Evolutionary conservation across 2,329 filamentous ascomycete species (phyloP).

Genomic region (Nemania sp.): DNA sequence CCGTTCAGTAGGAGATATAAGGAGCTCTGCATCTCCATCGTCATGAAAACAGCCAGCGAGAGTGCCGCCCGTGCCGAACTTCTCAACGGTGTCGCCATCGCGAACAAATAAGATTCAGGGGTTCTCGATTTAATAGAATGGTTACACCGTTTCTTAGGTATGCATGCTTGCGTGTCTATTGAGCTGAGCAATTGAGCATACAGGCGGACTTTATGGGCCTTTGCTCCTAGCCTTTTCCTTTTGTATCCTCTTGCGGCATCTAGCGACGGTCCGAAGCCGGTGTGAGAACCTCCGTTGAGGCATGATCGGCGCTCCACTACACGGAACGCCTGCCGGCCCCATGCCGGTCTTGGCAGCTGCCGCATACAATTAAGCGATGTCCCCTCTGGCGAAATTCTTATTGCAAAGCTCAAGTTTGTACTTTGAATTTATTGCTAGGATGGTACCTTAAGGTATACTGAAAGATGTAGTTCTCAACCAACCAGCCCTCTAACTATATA

Average conservation of each 20-base stretch:
- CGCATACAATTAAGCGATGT: too few relatives aligned
- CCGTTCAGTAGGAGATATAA: constrained; percentile 3
- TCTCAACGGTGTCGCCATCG: not conserved
- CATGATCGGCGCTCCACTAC: constrained; percentile 15
- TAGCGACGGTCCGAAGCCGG: constrained; percentile 11
- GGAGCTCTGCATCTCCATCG: not conserved
- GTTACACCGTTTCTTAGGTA: too few relatives aligned
- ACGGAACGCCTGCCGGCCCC: constrained; percentile 6
- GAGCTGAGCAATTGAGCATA: not conserved
- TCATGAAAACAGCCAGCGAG: too few relatives aligned
- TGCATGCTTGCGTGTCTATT: not conserved
- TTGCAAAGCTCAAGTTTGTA: too few relatives aligned
- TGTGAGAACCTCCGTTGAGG: constrained; percentile 15
- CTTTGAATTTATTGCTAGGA: too few relatives aligned
- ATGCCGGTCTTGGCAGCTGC: constrained; percentile 10
- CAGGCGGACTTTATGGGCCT: not conserved
- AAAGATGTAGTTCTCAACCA: too few relatives aligned
- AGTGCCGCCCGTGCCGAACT: too few relatives aligned
- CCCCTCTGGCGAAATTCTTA: too few relatives aligned
- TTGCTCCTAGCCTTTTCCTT: not conserved
- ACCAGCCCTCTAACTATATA: too few relatives aligned
- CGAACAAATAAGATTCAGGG: not conserved
- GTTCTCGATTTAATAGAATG: too few relatives aligned
- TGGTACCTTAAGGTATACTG: too few relatives aligned
- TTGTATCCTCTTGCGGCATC: not conserved